phyloP scores from a whole-genome alignment of 306 rosid genomes.

The Vicia sativa region DNA sequence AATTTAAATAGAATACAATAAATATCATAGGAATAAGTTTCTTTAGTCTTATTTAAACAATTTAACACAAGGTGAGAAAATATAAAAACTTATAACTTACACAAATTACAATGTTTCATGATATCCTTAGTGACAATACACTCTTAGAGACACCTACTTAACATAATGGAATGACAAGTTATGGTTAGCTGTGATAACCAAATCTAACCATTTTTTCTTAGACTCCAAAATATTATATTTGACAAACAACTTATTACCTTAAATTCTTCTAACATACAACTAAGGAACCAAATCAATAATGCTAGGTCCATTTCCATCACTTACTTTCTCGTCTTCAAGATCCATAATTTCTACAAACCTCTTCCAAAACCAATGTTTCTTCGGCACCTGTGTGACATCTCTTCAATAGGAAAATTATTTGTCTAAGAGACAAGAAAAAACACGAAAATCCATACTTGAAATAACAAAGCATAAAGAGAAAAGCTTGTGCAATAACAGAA shows the following conservation, averaged over 20 bases:
- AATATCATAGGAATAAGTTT: not conserved
- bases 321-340: conserved; percentile 32
- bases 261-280: conserved; percentile 28
- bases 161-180: conserved; percentile 24
- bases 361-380: conserved; percentile 86
- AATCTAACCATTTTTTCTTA: conserved; percentile 6
- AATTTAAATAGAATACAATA: not conserved
- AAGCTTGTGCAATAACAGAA: conserved; percentile 72
- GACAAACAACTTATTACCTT: conserved; percentile 7
- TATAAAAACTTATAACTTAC: conserved; percentile 1
- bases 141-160: conserved; percentile 12
- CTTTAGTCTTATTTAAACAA: not conserved
- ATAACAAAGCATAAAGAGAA: conserved; percentile 77
- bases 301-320: conserved; percentile 1
- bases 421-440: conserved; percentile 79
- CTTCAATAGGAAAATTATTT: conserved; percentile 84
- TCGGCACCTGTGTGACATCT: conserved; percentile 83
- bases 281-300: conserved; percentile 40
- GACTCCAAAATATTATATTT: not conserved
- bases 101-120: conserved; percentile 22
- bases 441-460: conserved; percentile 84
- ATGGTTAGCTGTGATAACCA: conserved; percentile 11
- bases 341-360: conserved; percentile 50
- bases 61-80: not conserved
- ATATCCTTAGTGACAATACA: not conserved